Evolutionary conservation across 176 grass and related monocot genomes (phyloP).

Genomic region (Aegilops umbellulata): DNA sequence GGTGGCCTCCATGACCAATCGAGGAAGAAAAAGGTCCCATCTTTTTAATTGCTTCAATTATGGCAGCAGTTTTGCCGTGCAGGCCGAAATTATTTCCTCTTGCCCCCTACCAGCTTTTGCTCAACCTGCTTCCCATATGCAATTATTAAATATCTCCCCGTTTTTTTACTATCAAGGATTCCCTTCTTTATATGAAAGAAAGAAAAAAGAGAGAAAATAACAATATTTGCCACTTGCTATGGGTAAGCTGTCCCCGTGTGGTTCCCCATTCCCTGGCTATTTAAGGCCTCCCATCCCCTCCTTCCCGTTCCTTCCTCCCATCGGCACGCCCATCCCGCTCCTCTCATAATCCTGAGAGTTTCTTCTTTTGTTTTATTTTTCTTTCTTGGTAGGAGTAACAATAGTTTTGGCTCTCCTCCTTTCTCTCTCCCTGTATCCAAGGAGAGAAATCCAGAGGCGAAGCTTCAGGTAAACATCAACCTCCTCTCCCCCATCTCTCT

Average conservation of each 20-base stretch:
- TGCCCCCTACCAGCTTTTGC: conserved; percentile 24
- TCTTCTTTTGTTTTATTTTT: conserved; percentile 40
- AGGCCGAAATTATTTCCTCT: conserved; percentile 37
- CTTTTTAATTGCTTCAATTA: conserved; percentile 13
- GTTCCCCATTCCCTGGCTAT: conserved; percentile 47
- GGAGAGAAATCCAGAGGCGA: conserved; percentile 41
- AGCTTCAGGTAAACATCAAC: conserved; percentile 43
- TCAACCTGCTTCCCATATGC: conserved; percentile 28
- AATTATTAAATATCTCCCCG: not conserved
- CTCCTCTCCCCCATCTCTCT: not conserved
- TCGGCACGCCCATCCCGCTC: conserved; percentile 27
- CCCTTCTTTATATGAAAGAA: not conserved
- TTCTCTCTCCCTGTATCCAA: not conserved
- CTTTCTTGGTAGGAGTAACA: conserved; percentile 55
- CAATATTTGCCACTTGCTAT: conserved; percentile 18
- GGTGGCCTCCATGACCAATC: not conserved
- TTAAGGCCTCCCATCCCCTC: conserved; percentile 42
- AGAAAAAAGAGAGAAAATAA: not conserved
- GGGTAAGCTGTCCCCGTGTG: conserved; percentile 52
- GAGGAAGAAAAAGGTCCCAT: not conserved
- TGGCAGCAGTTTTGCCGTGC: conserved; percentile 25
- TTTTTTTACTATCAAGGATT: not conserved
- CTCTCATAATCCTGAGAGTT: conserved; percentile 33
- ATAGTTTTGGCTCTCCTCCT: conserved; percentile 7
- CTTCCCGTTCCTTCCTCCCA: conserved; percentile 41